phyloP scores from a whole-genome alignment of 2,329 filamentous ascomycete species.

The Fusarium brevicatenulatum region DNA sequence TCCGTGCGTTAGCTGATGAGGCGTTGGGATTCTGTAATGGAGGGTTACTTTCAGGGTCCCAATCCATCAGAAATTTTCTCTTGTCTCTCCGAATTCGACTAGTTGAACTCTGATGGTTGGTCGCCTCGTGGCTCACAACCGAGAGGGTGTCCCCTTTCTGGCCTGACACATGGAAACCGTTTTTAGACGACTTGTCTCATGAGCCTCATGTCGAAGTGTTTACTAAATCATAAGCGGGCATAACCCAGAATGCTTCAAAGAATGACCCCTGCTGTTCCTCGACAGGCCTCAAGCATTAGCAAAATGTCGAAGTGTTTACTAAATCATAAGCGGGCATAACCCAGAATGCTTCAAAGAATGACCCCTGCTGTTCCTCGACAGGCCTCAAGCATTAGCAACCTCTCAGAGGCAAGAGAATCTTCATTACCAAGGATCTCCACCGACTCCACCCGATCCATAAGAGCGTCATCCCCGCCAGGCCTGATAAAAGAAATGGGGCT shows the following conservation, averaged over 20 bases:
- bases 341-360: neutral
- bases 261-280: constrained; percentile 16
- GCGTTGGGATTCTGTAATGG: constrained; percentile 5
- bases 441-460: constrained; percentile 32
- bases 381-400: constrained; percentile 13
- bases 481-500: constrained; percentile 13
- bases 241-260: neutral
- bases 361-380: constrained; percentile 21
- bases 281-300: constrained; percentile 2
- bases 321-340: constrained; percentile 1
- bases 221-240: constrained; percentile 4
- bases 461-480: constrained; percentile 27
- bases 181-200: constrained; percentile 5
- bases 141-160: constrained; percentile 12
- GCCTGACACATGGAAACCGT: constrained; percentile 13
- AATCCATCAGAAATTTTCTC: constrained; percentile 23
- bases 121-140: constrained; percentile 19
- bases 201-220: constrained; percentile 9
- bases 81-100: constrained; percentile 19
- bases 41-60: constrained; percentile 30
- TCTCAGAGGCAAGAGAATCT: constrained; percentile 37
- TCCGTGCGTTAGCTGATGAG: neutral
- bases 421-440: constrained; percentile 41
- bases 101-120: constrained; percentile 25
- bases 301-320: neutral